Percentiles rank a stretch among this genome's conserved stretches.
Evolutionary conservation across 345 rosid genomes (phyloP).

Genomic region (Triadica sebifera): DNA sequence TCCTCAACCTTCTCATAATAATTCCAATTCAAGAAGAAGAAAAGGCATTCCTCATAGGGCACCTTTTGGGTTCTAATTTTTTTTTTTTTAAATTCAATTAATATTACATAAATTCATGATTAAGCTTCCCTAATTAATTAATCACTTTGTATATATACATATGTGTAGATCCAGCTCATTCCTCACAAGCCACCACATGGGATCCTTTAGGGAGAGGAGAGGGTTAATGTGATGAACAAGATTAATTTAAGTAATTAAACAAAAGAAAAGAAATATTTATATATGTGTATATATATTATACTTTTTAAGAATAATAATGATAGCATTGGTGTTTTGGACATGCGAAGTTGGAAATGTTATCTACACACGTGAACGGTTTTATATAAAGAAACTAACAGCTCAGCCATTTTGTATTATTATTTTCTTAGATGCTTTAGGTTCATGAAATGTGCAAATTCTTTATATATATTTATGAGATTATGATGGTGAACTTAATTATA

Average conservation of each 20-base stretch:
- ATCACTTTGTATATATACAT: background rate
- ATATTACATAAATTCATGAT: background rate
- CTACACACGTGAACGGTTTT: conserved; percentile 26
- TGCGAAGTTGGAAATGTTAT: conserved; percentile 22
- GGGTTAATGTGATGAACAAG: background rate
- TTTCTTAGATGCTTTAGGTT: background rate
- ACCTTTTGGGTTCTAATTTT: conserved; percentile 43
- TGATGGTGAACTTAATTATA: too few relatives aligned
- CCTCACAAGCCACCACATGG: conserved; percentile 19
- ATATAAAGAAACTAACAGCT: conserved; percentile 26
- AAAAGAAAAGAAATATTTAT: background rate
- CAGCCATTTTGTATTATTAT: conserved; percentile 15
- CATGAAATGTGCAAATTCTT: background rate
- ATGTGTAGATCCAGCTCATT: conserved; percentile 22
- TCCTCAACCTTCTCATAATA: conserved; percentile 46
- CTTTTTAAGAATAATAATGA: conserved; percentile 18
- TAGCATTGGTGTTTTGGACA: conserved; percentile 20
- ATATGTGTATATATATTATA: too few relatives aligned
- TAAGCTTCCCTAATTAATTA: background rate
- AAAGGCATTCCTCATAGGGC: conserved; percentile 89
- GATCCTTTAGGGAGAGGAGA: background rate
- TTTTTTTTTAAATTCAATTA: background rate
- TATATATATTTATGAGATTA: too few relatives aligned
- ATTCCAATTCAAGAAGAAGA: conserved; percentile 67
- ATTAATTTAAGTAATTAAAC: conserved; percentile 3